Conservation (phyloP, 2,329 filamentous ascomycete species). For the Cordyceps tenuipes region DNA sequence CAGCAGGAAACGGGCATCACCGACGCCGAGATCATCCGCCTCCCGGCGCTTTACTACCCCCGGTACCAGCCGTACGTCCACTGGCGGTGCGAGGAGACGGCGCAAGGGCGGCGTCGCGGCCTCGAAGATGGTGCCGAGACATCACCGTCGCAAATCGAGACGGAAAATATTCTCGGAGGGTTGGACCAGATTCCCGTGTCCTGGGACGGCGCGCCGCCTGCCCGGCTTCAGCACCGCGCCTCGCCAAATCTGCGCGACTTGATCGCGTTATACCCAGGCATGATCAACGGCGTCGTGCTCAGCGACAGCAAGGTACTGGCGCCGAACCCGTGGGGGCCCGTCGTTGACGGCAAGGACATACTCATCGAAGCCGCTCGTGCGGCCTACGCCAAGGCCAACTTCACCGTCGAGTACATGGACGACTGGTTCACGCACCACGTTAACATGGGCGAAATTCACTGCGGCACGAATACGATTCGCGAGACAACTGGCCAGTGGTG, state of each 20-base stretch:
- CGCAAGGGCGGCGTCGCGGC: too few relatives aligned
- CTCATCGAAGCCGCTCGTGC: not conserved
- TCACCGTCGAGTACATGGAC: conserved; percentile 6
- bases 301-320: conserved; percentile 4
- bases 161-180: too few relatives aligned
- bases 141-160: too few relatives aligned
- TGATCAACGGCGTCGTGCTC: conserved; percentile 19
- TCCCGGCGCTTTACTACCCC: conserved; percentile 16
- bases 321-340: conserved; percentile 5
- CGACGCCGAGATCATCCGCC: conserved; percentile 17
- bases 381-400: not conserved
- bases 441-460: not conserved
- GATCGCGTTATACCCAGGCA: conserved; percentile 13
- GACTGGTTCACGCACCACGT: conserved; percentile 7
- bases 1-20: conserved; percentile 19
- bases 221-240: too few relatives aligned
- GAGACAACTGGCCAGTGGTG: not conserved
- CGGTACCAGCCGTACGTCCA: not conserved
- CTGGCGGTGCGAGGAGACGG: not conserved
- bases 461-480: not conserved
- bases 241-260: not conserved
- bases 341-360: conserved; percentile 3
- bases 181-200: too few relatives aligned
- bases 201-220: too few relatives aligned
- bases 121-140: too few relatives aligned